Evolutionary conservation across 768 basidiomycete species (phyloP), one percentile per base, ranked within the genome.

Genomic region (Stropharia rugosoannulata): DNA sequence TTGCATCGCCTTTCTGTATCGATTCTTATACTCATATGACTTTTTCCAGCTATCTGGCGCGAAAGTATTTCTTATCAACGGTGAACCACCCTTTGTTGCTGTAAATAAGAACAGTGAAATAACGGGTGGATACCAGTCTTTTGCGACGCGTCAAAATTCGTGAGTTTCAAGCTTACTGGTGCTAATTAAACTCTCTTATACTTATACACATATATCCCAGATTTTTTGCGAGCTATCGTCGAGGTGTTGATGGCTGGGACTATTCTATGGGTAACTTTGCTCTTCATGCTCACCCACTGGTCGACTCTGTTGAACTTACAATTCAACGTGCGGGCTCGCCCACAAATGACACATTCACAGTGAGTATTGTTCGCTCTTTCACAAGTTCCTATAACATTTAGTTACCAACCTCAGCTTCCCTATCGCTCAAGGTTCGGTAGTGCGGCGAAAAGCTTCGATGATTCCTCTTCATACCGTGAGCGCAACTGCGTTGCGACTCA

Each of bases 261-360:
- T 79, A 79, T 49, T 62, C 69, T 53, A 70, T 82, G 74, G 80
- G 79, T 22, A 80, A 83, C 55, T 86, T 85, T 62, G 84, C 82
- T 0, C 77, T 79, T 53, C 75, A 79, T 54, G 70, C 75, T 12
- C 80, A 82, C 19, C 84, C 85, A 15, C 67, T 83, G 10, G 64
- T 63, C 29, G 83, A 85, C 60, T 69, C 66, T 1, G 82, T 78
- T 19, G 70, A 71, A 6, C 68, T 85, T 48, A 79, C 75, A 1
- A 69, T 85, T 32, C 73, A 76, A 56, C 76, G 76, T 12, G 64
- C 73, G 41, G 74, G 76, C 50, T 70, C 66, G 44, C 73, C 62
- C 16, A 35, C 45, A 8, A 70, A 68, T 16, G 78, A 81, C 37
- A 80, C 73, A 3, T 66, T 85, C 59, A 75, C 73, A 1, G 83